These are phyloP conservation scores for Phylloporus sp. DNA, from an alignment of 1,284 basidiomycete species.

Conservation along the genomic window DNA sequence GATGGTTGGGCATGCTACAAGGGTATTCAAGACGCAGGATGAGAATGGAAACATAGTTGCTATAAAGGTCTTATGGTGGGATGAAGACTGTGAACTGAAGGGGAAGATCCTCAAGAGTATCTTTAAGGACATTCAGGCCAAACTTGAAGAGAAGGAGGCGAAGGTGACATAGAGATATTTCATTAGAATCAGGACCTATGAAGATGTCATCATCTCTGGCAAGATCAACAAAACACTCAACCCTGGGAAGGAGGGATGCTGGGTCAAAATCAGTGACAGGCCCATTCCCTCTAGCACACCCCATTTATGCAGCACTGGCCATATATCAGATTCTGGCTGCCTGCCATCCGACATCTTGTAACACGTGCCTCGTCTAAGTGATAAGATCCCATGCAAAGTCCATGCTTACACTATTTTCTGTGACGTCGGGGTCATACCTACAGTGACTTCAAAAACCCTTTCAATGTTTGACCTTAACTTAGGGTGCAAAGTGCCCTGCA, in stretches of 20 bases:
- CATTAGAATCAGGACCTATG: constrained; percentile 1
- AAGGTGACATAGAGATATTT: constrained; percentile 1
- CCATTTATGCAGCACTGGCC: not conserved
- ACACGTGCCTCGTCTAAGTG: too few species aligned
- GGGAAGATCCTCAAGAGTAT: constrained; percentile 5
- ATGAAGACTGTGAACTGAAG: not conserved
- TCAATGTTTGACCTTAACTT: too few species aligned
- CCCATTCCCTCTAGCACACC: not conserved
- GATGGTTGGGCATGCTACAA: constrained; percentile 12
- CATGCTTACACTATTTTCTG: constrained; percentile 11
- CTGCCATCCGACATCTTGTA: too few species aligned
- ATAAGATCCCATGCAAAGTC: not conserved
- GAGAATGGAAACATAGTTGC: not conserved
- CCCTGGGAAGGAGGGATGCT: not conserved
- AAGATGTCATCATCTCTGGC: not conserved
- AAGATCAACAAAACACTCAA: not conserved
- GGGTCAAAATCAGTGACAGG: not conserved
- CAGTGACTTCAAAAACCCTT: too few species aligned
- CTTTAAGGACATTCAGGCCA: not conserved
- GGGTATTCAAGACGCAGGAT: constrained; percentile 7
- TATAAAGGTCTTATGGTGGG: constrained; percentile 17
- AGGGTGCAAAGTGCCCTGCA: too few species aligned
- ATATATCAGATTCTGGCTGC: not conserved
- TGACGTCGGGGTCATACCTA: too few species aligned
- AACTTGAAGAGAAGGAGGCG: not conserved